These are phyloP conservation scores for Picochlorum costavermella DNA, from an alignment of 139 green algal genomes.

Conservation along the genomic window DNA sequence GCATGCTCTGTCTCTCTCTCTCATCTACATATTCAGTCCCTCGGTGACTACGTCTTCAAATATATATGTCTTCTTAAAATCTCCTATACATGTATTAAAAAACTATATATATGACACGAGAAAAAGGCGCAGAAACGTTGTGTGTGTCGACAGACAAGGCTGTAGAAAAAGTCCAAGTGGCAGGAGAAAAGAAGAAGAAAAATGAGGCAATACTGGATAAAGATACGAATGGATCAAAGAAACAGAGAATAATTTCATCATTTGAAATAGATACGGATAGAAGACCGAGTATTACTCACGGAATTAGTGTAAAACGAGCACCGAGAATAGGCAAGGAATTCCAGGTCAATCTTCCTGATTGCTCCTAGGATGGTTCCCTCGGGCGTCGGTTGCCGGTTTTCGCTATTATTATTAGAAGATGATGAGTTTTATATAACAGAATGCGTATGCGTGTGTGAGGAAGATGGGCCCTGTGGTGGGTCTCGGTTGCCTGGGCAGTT, in stretches of 20 bases:
- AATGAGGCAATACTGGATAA: background rate
- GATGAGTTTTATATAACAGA: constrained; percentile 66
- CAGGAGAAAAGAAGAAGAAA: background rate
- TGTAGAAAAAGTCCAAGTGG: too few relatives aligned
- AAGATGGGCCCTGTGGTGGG: constrained; percentile 35
- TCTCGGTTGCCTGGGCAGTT: constrained; percentile 56
- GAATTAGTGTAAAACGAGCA: background rate
- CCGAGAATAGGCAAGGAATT: constrained; percentile 2
- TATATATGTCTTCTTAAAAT: background rate
- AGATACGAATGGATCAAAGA: background rate
- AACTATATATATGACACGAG: background rate
- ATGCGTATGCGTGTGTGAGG: constrained; percentile 40
- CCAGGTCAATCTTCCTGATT: background rate
- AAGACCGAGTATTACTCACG: background rate
- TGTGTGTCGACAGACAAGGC: background rate
- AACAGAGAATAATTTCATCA: background rate
- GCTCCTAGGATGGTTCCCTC: background rate
- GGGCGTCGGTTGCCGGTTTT: constrained; percentile 46
- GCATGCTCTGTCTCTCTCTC: too few relatives aligned
- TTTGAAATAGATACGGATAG: background rate
- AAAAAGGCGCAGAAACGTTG: background rate
- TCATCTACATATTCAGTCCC: background rate
- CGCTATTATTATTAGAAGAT: constrained; percentile 79
- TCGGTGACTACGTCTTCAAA: background rate
- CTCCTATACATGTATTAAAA: background rate